Conservation (phyloP, 129 eudicot genomes). For the Cynara cardunculus region DNA sequence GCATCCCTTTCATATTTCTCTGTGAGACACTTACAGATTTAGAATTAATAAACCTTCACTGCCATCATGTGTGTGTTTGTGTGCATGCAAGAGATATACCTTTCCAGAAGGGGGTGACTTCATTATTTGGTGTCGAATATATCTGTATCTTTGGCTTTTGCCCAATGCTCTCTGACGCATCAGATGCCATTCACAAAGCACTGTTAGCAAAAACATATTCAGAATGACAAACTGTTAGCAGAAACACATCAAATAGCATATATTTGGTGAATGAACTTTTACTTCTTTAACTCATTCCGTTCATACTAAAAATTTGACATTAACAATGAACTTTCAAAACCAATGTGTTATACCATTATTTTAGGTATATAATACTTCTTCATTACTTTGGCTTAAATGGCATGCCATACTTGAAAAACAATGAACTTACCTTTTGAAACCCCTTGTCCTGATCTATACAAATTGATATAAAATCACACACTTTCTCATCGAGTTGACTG, state of each 20-base stretch:
- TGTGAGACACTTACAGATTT: slow-evolving; percentile 28
- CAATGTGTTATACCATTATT: not conserved
- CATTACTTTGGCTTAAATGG: not conserved
- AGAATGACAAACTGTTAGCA: not conserved
- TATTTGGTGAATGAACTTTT: not conserved
- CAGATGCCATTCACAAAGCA: slow-evolving; percentile 38
- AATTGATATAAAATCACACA: not conserved
- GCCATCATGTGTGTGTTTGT: not conserved
- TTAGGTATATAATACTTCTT: not conserved
- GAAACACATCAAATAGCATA: too few species aligned
- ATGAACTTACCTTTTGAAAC: not conserved
- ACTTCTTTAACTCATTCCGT: not conserved
- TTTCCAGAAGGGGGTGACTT: slow-evolving; percentile 88
- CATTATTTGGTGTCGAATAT: slow-evolving; percentile 66
- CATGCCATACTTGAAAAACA: not conserved
- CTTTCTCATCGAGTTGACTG: not conserved
- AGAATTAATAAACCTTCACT: not conserved
- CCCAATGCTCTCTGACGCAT: slow-evolving; percentile 23
- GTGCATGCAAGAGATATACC: slow-evolving; percentile 39
- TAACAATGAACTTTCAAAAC: not conserved
- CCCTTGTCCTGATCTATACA: not conserved
- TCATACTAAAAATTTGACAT: not conserved
- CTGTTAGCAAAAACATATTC: slow-evolving; percentile 18
- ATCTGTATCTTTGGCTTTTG: slow-evolving; percentile 56
- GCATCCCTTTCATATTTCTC: slow-evolving; percentile 95